phyloP scores from a whole-genome alignment of 208 protist species.

The Trypanosoma theileri region DNA sequence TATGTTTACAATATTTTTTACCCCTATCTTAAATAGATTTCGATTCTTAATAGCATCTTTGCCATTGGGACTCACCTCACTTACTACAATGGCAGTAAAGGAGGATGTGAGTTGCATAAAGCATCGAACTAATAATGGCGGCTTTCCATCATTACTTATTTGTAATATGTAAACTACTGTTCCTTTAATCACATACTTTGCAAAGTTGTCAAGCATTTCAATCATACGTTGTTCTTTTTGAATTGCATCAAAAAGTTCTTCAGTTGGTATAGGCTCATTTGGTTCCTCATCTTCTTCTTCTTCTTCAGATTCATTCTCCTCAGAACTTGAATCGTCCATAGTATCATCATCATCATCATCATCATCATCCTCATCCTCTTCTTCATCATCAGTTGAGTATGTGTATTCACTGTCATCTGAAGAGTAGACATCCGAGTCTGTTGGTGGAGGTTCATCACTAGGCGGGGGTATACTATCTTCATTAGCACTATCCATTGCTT shows the following conservation, averaged over 20 bases:
- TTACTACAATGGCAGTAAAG: neutral
- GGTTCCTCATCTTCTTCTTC: neutral
- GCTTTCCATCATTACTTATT: neutral
- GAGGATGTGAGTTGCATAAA: neutral
- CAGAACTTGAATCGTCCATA: neutral
- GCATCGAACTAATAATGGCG: neutral
- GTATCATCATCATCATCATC: neutral
- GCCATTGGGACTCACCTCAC: constrained; percentile 2
- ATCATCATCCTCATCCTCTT: neutral
- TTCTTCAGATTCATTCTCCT: neutral
- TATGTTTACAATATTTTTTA: constrained; percentile 12
- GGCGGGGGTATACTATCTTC: neutral
- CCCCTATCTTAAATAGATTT: neutral
- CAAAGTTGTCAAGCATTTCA: neutral
- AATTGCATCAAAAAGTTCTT: constrained; percentile 5
- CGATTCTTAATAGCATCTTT: neutral
- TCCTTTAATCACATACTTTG: neutral
- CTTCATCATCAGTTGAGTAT: neutral
- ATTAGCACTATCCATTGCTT: neutral
- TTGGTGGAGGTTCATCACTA: neutral
- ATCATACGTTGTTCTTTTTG: constrained; percentile 10
- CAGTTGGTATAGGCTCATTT: constrained; percentile 12
- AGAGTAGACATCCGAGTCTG: neutral
- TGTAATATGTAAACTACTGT: constrained; percentile 2
- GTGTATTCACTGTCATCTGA: neutral